Base-by-base conservation (phyloP, 345 rosid species). In the Brassica cretica region DNA sequence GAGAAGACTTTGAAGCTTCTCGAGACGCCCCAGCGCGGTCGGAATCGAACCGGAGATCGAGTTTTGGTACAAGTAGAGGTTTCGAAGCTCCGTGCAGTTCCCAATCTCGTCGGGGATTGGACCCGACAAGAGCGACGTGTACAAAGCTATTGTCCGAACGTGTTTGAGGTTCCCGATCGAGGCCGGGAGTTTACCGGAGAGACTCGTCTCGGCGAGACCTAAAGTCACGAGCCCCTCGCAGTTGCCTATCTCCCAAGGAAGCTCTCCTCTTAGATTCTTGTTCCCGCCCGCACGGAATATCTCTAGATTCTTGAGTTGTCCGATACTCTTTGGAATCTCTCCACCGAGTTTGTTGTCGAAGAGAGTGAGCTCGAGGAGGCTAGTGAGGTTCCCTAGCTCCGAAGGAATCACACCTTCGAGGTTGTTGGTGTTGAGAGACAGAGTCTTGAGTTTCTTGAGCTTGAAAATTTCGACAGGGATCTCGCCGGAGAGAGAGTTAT, bases 141-240 rank as follows among this genome's bases (percentile, higher is more conserved):
- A 95, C 35, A 93, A 29, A 63, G 97, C 95, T 64, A 95, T 74
- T 12, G 96, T 95, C 78, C 91, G 93, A 70, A 93, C 81, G 16
- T 80, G 84, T 74, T 85, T 89, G 75, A 95, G 85, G 87, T 69
- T 86, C 33, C 98, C 93, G 24, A 95, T 83, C 6, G 97, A 84
- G 11, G 89, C 79, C 35, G 98, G 99, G 14, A 91, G 86, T 35
- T 63, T 84, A 8, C 99, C 98, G 24, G 97, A 93, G 82, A 95
- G 87, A 85, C 99, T 82, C 41, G 99, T 95, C 37, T 93, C 99
- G 0, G 99, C 96, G 5, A 95, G 89, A 75, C 99, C 99, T 78
- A 95, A 79, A 60, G 90, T 84, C 12, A 90, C 88, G 84, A 95
- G 85, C 74, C 76, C 84, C 78, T 81, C 85, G 88, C 98, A 95